A percentile compares a stretch with the other conserved stretches of the same genome.
Conservation (phyloP, 2,329 filamentous ascomycete genomes). For the Monosporascus sp. region DNA sequence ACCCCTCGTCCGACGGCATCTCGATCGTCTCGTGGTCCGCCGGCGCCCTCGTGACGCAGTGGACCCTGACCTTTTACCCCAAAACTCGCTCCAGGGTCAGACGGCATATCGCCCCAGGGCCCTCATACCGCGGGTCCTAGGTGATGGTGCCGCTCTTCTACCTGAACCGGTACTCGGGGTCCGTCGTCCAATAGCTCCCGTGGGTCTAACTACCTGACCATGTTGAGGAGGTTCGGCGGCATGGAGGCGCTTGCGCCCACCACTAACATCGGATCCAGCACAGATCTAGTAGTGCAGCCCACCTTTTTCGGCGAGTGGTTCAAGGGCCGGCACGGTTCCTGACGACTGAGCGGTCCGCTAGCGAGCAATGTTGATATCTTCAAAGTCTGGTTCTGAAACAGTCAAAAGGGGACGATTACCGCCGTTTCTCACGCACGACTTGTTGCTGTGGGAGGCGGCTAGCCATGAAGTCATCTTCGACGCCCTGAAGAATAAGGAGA, state of each 20-base stretch:
- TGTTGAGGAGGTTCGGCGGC: not conserved
- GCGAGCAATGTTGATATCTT: constrained; percentile 3
- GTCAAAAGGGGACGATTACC: not conserved
- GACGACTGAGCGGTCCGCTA: not conserved
- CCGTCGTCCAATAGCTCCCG: constrained; percentile 1
- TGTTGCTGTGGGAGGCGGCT: constrained; percentile 1
- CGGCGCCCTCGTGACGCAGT: constrained; percentile 1
- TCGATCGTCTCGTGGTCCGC: constrained; percentile 2
- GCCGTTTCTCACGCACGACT: not conserved
- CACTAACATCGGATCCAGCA: constrained; percentile 1
- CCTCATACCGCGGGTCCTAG: constrained; percentile 1
- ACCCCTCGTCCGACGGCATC: not conserved
- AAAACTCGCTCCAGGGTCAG: not conserved
- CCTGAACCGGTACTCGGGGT: not conserved
- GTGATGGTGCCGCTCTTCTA: constrained; percentile 2
- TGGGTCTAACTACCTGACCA: not conserved
- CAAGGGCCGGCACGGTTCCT: not conserved
- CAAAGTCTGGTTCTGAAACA: not conserved
- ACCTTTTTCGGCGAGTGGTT: not conserved
- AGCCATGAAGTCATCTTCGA: constrained; percentile 1
- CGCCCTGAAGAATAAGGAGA: not conserved
- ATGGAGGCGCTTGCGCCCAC: not conserved
- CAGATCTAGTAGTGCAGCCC: not conserved
- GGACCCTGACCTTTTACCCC: constrained; percentile 3
- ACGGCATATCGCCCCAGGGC: not conserved